These are phyloP conservation scores for Mycena amicta DNA, from an alignment of 768 basidiomycete species.

Conservation along the genomic window DNA sequence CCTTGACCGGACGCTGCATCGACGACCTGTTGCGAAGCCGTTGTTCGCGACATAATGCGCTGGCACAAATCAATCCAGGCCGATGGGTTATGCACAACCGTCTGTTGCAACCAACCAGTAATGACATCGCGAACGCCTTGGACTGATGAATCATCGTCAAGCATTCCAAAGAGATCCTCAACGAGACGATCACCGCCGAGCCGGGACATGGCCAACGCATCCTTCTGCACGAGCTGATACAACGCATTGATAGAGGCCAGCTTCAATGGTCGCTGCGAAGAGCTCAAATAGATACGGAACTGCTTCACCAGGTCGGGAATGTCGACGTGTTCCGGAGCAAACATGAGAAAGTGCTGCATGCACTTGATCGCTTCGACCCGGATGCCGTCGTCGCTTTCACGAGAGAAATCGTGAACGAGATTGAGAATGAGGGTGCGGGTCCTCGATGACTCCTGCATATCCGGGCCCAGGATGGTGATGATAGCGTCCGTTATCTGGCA, in stretches of 20 bases:
- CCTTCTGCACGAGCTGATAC: conserved; percentile 96
- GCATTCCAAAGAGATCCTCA: conserved; percentile 90
- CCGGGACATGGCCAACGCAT: conserved; percentile 88
- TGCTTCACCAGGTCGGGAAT: conserved; percentile 77
- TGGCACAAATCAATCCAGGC: conserved; percentile 99
- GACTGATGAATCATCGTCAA: conserved; percentile 92
- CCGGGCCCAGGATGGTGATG: conserved; percentile 92
- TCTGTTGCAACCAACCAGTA: conserved; percentile 92
- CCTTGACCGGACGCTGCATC: conserved; percentile 59
- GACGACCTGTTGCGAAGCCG: conserved; percentile 75
- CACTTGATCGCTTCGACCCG: conserved; percentile 94
- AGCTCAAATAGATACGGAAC: conserved; percentile 80
- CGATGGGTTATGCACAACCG: conserved; percentile 87
- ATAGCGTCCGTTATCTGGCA: conserved; percentile 93
- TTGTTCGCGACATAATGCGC: conserved; percentile 93
- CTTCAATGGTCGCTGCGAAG: conserved; percentile 82
- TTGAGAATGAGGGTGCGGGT: conserved; percentile 82
- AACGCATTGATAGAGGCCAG: conserved; percentile 93
- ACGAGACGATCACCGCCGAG: conserved; percentile 93
- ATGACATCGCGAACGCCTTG: conserved; percentile 95
- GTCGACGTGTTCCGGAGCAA: conserved; percentile 82
- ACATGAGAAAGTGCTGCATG: conserved; percentile 96
- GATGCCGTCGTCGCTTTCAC: conserved; percentile 86
- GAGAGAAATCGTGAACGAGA: conserved; percentile 81
- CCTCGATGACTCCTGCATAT: conserved; percentile 84